phyloP scores from a whole-genome alignment of 148 eudicot species.

The Salicornia ramosissima region DNA sequence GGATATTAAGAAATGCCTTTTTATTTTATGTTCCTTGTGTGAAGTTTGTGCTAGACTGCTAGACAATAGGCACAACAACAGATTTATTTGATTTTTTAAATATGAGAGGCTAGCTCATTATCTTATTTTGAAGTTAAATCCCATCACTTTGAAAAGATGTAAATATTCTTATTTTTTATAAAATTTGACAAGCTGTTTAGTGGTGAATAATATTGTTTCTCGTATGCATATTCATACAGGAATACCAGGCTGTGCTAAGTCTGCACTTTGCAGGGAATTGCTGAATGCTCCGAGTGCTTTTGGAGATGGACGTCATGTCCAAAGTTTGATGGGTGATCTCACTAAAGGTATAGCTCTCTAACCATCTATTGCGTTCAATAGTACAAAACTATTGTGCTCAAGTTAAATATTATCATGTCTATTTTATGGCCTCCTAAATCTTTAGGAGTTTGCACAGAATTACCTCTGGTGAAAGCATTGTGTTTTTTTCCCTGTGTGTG shows the following conservation, averaged over 20 bases:
- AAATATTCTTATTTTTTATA: background rate
- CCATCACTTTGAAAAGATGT: background rate
- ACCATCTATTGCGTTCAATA: background rate
- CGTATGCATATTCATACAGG: conserved; percentile 36
- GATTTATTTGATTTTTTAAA: background rate
- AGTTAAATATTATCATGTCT: background rate
- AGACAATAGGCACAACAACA: too few relatives aligned
- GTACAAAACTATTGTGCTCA: background rate
- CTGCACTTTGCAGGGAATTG: conserved; percentile 89
- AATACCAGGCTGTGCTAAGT: conserved; percentile 98
- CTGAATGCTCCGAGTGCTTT: conserved; percentile 46
- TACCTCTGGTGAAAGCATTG: too few relatives aligned
- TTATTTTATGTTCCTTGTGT: background rate
- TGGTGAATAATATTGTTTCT: conserved; percentile 4
- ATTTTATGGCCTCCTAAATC: background rate
- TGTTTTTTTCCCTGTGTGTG: too few relatives aligned
- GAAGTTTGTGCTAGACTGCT: background rate
- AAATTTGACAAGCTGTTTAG: background rate
- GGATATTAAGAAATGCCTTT: background rate
- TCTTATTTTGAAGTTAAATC: background rate
- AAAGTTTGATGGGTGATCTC: conserved; percentile 93
- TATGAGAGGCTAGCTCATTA: background rate
- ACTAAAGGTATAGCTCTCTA: conserved; percentile 50
- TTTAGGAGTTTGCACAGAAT: background rate
- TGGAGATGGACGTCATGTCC: conserved; percentile 76